A percentile compares a stretch with the other conserved stretches of the same genome.
Conservation (phyloP, 495 filamentous ascomycete species). For the Evernia prunastri region DNA sequence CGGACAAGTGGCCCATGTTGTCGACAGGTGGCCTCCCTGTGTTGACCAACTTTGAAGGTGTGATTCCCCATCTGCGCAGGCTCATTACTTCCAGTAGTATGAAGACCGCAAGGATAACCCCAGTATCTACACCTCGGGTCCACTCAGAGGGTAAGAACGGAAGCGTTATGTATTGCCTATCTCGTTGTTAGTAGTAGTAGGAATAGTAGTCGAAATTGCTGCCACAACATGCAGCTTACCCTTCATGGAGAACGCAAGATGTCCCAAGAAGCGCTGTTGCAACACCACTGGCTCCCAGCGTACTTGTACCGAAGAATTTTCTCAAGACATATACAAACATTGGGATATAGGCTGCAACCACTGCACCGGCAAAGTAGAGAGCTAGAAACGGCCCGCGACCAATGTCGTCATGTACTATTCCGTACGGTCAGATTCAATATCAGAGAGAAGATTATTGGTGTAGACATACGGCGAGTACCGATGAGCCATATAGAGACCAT, state of each 20-base stretch:
- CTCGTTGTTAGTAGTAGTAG: background rate
- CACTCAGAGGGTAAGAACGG: slow-evolving; percentile 10
- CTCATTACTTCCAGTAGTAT: slow-evolving; percentile 2
- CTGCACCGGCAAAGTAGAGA: slow-evolving; percentile 64
- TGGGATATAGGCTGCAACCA: slow-evolving; percentile 56
- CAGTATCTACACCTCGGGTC: slow-evolving; percentile 17
- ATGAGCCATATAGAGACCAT: slow-evolving; percentile 57
- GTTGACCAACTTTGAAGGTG: background rate
- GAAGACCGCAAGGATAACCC: slow-evolving; percentile 10
- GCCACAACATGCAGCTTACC: slow-evolving; percentile 30
- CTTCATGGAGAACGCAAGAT: slow-evolving; percentile 59
- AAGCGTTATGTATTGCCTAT: slow-evolving; percentile 12
- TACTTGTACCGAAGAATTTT: slow-evolving; percentile 42
- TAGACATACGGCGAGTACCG: slow-evolving; percentile 47
- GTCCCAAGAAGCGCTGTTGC: slow-evolving; percentile 61
- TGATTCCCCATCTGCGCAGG: slow-evolving; percentile 11
- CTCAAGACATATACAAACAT: slow-evolving; percentile 53
- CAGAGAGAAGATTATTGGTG: background rate
- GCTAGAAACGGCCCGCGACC: slow-evolving; percentile 79
- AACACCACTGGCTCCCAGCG: slow-evolving; percentile 70
- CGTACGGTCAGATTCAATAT: slow-evolving; percentile 1
- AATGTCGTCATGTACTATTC: slow-evolving; percentile 72
- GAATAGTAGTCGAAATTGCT: background rate
- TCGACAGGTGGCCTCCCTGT: slow-evolving; percentile 41
- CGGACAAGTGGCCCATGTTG: slow-evolving; percentile 66